Evolutionary conservation across 2,329 filamentous ascomycete species (phyloP).

Genomic region (Ascochyta viciae-villosae): DNA sequence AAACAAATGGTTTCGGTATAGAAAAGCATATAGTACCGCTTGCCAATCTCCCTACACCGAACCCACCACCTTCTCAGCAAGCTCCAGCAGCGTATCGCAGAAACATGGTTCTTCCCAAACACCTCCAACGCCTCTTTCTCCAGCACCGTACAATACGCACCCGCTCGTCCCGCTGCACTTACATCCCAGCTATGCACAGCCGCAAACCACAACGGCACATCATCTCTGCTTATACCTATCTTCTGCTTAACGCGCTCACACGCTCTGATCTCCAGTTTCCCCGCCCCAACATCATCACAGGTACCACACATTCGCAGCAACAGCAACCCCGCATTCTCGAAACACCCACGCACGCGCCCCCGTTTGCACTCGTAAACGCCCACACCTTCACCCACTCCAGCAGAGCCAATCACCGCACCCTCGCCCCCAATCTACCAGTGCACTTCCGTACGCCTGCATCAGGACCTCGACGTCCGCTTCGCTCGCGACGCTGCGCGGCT

Average conservation of each 20-base stretch:
- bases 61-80: constrained; percentile 53
- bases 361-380: constrained; percentile 62
- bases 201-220: constrained; percentile 60
- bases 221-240: constrained; percentile 45
- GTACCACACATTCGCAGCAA: constrained; percentile 36
- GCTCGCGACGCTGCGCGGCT: constrained; percentile 53
- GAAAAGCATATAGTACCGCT: too few species aligned
- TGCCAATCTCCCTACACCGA: too few species aligned
- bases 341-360: constrained; percentile 60
- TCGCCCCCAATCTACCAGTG: constrained; percentile 48
- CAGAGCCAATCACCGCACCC: constrained; percentile 54
- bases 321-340: constrained; percentile 50
- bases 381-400: constrained; percentile 60
- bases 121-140: constrained; percentile 60
- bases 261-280: constrained; percentile 58
- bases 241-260: constrained; percentile 56
- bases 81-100: constrained; percentile 56
- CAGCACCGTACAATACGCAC: constrained; percentile 61
- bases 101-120: constrained; percentile 62
- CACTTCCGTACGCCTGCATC: constrained; percentile 47
- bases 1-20: too few species aligned
- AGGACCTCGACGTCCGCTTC: constrained; percentile 54
- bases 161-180: constrained; percentile 58
- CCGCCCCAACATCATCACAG: constrained; percentile 58
- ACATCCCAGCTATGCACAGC: constrained; percentile 69